Evolutionary conservation across 192 early-diverging fungal genomes (phyloP).

Genomic region (Linnemannia schmuckeri): DNA sequence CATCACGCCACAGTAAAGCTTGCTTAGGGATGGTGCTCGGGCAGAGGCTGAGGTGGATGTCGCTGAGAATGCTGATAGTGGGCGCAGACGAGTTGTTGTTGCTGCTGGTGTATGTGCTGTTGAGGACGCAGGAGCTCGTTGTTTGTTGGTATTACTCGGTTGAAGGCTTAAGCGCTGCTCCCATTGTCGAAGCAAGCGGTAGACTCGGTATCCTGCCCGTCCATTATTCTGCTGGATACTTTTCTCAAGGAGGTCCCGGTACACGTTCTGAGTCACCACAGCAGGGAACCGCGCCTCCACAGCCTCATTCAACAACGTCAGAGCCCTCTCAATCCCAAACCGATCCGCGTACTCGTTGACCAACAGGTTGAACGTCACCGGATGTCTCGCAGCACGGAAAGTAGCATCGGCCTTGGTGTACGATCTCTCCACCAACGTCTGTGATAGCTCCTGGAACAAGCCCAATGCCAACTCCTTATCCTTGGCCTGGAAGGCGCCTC

Average conservation of each 20-base stretch:
- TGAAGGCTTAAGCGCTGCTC: background rate
- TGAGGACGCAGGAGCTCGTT: background rate
- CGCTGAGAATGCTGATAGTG: constrained; percentile 6
- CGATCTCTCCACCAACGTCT: constrained; percentile 18
- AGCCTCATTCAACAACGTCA: constrained; percentile 18
- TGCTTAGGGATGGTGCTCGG: constrained; percentile 2
- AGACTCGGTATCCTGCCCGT: constrained; percentile 18
- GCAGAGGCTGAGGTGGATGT: constrained; percentile 17
- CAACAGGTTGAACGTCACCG: constrained; percentile 30
- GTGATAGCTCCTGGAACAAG: constrained; percentile 29
- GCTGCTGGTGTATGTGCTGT: background rate
- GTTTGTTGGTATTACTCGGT: background rate
- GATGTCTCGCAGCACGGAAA: constrained; percentile 31
- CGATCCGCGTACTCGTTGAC: constrained; percentile 30
- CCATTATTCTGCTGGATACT: constrained; percentile 25
- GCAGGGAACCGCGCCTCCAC: constrained; percentile 29
- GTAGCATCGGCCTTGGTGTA: constrained; percentile 15
- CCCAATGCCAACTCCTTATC: constrained; percentile 18
- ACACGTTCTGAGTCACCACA: constrained; percentile 16
- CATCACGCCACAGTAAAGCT: constrained; percentile 8
- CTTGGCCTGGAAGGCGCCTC: constrained; percentile 17
- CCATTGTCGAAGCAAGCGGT: constrained; percentile 9
- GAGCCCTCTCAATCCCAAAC: constrained; percentile 21
- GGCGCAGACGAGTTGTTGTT: background rate
- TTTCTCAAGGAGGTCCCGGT: constrained; percentile 13